A percentile compares a stretch with the other conserved stretches of the same genome.
Conservation (phyloP, 2,329 filamentous ascomycete genomes). For the Setomelanomma holmii region DNA sequence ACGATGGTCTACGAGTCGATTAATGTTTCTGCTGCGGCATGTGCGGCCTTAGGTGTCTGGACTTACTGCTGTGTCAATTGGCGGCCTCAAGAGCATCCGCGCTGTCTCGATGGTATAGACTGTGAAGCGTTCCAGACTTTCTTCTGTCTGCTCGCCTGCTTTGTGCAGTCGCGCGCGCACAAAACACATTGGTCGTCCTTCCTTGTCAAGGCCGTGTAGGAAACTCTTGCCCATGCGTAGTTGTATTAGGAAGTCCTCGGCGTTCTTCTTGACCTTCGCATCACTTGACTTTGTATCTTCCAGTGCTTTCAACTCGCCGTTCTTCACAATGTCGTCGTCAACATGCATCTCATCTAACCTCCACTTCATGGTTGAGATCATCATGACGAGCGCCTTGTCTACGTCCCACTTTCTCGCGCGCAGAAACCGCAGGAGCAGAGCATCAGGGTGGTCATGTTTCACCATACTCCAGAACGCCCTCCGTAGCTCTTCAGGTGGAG, state of each 20-base stretch:
- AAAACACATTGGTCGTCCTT: conserved; percentile 84
- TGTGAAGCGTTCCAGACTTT: conserved; percentile 85
- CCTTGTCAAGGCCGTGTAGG: conserved; percentile 84
- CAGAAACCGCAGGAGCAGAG: conserved; percentile 65
- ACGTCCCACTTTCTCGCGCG: conserved; percentile 76
- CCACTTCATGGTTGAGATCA: conserved; percentile 95
- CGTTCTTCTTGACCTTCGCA: conserved; percentile 69
- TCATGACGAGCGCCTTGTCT: conserved; percentile 90
- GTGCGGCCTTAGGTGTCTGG: too few species aligned
- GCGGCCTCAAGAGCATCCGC: conserved; percentile 78
- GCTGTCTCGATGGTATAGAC: conserved; percentile 94
- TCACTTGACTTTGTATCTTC: conserved; percentile 66
- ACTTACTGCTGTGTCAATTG: conserved; percentile 90
- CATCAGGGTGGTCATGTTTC: conserved; percentile 94
- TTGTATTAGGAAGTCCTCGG: conserved; percentile 81
- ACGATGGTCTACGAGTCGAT: conserved; percentile 90
- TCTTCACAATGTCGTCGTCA: conserved; percentile 77
- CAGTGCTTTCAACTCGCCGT: conserved; percentile 59
- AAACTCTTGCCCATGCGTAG: conserved; percentile 92
- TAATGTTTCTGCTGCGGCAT: too few species aligned
- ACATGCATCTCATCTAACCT: conserved; percentile 82
- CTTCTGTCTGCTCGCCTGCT: conserved; percentile 80
- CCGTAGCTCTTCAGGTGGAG: conserved; percentile 79
- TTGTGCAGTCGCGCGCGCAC: conserved; percentile 84
- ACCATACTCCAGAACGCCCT: conserved; percentile 90